phyloP scores from a whole-genome alignment of 768 basidiomycete species.

The Phallus indusiatus region DNA sequence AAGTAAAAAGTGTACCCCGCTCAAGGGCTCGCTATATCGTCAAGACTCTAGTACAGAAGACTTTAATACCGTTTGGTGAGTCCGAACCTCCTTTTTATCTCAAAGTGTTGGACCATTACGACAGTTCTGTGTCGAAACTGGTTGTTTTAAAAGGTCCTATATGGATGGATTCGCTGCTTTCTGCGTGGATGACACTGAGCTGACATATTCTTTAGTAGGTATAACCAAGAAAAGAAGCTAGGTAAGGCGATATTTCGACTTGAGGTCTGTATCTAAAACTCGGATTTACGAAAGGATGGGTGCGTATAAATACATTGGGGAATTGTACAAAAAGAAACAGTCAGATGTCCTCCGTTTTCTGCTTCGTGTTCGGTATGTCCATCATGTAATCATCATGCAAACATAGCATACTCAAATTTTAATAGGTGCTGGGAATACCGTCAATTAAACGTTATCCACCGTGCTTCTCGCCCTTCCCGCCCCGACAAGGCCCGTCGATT shows the following conservation, averaged over 20 bases:
- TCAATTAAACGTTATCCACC: constrained; percentile 96
- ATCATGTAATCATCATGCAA: neutral
- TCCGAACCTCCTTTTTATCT: neutral
- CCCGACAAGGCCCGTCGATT: constrained; percentile 98
- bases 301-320: constrained; percentile 93
- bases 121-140: neutral
- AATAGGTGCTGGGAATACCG: constrained; percentile 96
- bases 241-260: neutral
- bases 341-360: constrained; percentile 96
- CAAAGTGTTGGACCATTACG: neutral
- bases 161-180: neutral
- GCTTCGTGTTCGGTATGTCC: constrained; percentile 80
- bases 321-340: constrained; percentile 98
- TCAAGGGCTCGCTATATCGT: neutral
- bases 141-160: neutral
- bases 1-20: neutral
- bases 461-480: constrained; percentile 94
- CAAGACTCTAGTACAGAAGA: neutral
- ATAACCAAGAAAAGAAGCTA: neutral
- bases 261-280: neutral
- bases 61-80: neutral
- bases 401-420: constrained; percentile 7
- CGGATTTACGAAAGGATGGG: constrained; percentile 50
- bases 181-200: neutral
- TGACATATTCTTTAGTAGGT: neutral